Percentiles rank a stretch among this genome's conserved stretches.
Conservation (phyloP, 2,329 filamentous ascomycete species). For the Neopestalotiopsis sp. region DNA sequence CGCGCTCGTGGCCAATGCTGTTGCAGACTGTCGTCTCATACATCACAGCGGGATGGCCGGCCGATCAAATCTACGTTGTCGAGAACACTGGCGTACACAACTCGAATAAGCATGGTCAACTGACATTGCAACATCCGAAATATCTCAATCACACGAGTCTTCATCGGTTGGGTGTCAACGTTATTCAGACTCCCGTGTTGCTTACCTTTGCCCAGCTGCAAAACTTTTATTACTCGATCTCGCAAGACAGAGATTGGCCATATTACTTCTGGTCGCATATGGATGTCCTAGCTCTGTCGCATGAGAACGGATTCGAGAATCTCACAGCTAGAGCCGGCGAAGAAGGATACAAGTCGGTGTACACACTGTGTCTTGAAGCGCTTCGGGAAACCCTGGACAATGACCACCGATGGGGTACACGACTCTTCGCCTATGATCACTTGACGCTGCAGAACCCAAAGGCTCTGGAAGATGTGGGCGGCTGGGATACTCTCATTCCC, state of each 20-base stretch:
- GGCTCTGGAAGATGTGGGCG: slow-evolving; percentile 56
- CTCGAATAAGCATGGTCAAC: slow-evolving; percentile 52
- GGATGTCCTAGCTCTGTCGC: slow-evolving; percentile 54
- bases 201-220: slow-evolving; percentile 61
- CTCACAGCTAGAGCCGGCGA: slow-evolving; percentile 38
- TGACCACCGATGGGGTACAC: slow-evolving; percentile 52
- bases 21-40: slow-evolving; percentile 62
- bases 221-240: slow-evolving; percentile 56
- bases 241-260: slow-evolving; percentile 48
- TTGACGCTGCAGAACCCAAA: slow-evolving; percentile 61
- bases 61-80: slow-evolving; percentile 60
- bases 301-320: slow-evolving; percentile 45
- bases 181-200: slow-evolving; percentile 56
- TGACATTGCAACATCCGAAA: slow-evolving; percentile 61
- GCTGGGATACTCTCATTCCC: slow-evolving; percentile 63
- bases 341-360: slow-evolving; percentile 46
- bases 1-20: slow-evolving; percentile 59
- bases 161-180: slow-evolving; percentile 54
- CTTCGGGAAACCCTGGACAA: slow-evolving; percentile 37
- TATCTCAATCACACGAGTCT: slow-evolving; percentile 60
- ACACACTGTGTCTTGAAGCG: slow-evolving; percentile 44
- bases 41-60: slow-evolving; percentile 64
- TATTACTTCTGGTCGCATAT: slow-evolving; percentile 65
- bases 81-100: slow-evolving; percentile 65
- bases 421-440: slow-evolving; percentile 65